A percentile compares a stretch with the other conserved stretches of the same genome.
Conservation (phyloP, 2,329 filamentous ascomycete species). For the Cercospora beticola region DNA sequence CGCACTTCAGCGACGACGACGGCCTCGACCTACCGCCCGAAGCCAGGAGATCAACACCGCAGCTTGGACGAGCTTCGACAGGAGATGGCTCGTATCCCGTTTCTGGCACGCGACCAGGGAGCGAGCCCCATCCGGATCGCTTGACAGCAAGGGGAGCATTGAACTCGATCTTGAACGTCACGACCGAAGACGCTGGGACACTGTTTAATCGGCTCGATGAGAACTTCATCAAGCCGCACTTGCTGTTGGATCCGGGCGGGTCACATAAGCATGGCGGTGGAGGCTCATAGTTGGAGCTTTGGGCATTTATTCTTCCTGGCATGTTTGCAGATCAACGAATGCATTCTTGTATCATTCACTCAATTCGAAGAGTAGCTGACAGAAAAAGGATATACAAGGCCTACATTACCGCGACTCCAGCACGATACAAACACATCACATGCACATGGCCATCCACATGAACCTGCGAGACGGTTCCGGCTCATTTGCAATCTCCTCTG, state of each 20-base stretch:
- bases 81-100: constrained; percentile 41
- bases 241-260: constrained; percentile 70
- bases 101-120: constrained; percentile 36
- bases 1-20: constrained; percentile 43
- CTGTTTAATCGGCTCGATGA: constrained; percentile 93
- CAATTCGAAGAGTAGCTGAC: neutral
- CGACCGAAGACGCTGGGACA: constrained; percentile 81
- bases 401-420: too few species aligned
- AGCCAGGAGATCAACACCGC: constrained; percentile 48
- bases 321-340: constrained; percentile 10
- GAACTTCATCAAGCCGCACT: constrained; percentile 88
- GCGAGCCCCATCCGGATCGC: constrained; percentile 25
- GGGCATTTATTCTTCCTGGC: neutral
- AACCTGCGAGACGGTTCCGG: neutral
- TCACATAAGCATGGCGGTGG: constrained; percentile 18
- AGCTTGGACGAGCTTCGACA: constrained; percentile 21
- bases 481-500: neutral
- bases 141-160: constrained; percentile 75
- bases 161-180: constrained; percentile 72
- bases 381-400: too few species aligned
- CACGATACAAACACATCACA: too few species aligned
- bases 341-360: neutral
- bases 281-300: neutral
- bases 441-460: too few species aligned
- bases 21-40: constrained; percentile 62